phyloP scores from a whole-genome alignment of 371 early-diverging fungal genomes.

The Mucor indicus region DNA sequence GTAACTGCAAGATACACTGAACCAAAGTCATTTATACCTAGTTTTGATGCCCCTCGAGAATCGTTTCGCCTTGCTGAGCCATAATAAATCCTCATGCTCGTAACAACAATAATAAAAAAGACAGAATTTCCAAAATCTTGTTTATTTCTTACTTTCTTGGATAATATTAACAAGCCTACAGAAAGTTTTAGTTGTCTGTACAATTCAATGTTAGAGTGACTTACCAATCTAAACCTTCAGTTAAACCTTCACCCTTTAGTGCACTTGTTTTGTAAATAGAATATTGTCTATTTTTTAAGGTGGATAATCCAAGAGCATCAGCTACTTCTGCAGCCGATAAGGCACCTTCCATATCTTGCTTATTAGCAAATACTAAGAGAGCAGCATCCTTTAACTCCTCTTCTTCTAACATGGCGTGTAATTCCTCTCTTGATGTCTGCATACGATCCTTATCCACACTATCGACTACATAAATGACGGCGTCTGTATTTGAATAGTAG shows the following conservation, averaged over 20 bases:
- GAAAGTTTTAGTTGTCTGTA: background rate
- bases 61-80: no score
- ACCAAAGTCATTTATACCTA: no score
- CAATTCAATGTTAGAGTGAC: background rate
- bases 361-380: slow-evolving; percentile 87
- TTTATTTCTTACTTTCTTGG: slow-evolving; percentile 46
- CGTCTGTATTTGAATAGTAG: slow-evolving; percentile 86
- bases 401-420: slow-evolving; percentile 86
- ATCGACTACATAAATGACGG: slow-evolving; percentile 95
- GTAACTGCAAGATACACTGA: no score
- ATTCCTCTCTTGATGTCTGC: slow-evolving; percentile 83
- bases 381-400: slow-evolving; percentile 83
- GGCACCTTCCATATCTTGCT: slow-evolving; percentile 90
- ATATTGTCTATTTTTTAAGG: slow-evolving; percentile 85
- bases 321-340: slow-evolving; percentile 83
- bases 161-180: slow-evolving; percentile 49
- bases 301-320: slow-evolving; percentile 81
- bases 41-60: no score
- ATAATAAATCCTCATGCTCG: background rate
- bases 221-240: slow-evolving; percentile 89
- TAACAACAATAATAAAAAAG: no score
- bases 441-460: slow-evolving; percentile 92
- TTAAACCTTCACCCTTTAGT: slow-evolving; percentile 91
- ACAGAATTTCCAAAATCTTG: no score
- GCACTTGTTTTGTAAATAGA: slow-evolving; percentile 94